These are phyloP conservation scores for Pichia sp. DNA, from an alignment of 1,139 yeast genomes.

Conservation along the genomic window DNA sequence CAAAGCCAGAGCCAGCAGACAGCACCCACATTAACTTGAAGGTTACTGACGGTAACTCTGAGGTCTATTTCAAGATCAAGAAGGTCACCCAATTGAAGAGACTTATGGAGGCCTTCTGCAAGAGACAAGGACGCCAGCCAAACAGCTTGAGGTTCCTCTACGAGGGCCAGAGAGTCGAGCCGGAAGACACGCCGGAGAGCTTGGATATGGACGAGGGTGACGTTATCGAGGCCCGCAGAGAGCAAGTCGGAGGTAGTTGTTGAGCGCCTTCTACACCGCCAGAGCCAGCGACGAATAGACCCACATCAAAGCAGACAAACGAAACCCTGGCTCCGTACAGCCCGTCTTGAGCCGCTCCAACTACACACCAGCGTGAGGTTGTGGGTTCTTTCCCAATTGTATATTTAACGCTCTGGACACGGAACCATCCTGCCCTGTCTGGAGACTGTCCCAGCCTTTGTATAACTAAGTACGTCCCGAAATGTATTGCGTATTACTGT, in stretches of 20 bases:
- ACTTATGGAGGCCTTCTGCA: constrained; percentile 96
- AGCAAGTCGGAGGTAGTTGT: constrained; percentile 66
- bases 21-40: constrained; percentile 74
- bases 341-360: too few species aligned
- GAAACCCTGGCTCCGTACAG: too few species aligned
- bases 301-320: too few species aligned
- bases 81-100: constrained; percentile 88
- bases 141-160: constrained; percentile 80
- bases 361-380: too few species aligned
- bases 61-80: constrained; percentile 93
- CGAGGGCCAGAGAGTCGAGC: constrained; percentile 87
- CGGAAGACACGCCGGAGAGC: constrained; percentile 87
- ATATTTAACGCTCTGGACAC: neutral
- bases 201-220: constrained; percentile 94
- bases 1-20: constrained; percentile 58
- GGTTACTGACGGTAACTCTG: constrained; percentile 90
- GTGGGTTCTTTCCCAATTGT: neutral
- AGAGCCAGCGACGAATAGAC: neutral
- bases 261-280: neutral
- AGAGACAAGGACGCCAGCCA: constrained; percentile 90
- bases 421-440: neutral
- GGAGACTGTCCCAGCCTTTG: neutral
- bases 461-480: neutral
- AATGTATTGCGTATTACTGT: neutral
- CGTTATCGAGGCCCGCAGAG: constrained; percentile 96